These are phyloP conservation scores for Hypoxylon sp. DNA, from an alignment of 2,329 filamentous ascomycete genomes.

Conservation along the genomic window DNA sequence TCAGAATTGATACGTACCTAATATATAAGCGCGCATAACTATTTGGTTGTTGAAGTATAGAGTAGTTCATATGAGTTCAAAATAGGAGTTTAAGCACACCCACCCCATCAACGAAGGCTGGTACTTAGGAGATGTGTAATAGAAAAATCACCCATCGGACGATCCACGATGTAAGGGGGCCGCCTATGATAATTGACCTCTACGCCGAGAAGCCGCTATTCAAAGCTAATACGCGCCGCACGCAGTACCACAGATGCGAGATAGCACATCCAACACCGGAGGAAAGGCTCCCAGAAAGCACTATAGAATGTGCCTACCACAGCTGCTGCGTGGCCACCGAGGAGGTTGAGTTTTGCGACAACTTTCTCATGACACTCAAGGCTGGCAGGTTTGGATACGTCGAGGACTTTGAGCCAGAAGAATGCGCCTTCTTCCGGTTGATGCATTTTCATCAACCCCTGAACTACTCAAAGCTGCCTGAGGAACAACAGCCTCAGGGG, in stretches of 20 bases:
- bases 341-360: slow-evolving; percentile 25
- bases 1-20: too few relatives aligned
- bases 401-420: slow-evolving; percentile 26
- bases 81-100: too few relatives aligned
- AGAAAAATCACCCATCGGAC: slow-evolving; percentile 37
- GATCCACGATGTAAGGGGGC: slow-evolving; percentile 42
- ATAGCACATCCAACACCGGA: slow-evolving; percentile 5
- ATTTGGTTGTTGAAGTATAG: too few relatives aligned
- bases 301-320: slow-evolving; percentile 36
- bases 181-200: slow-evolving; percentile 37
- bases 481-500: background rate
- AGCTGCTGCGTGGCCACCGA: slow-evolving; percentile 34
- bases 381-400: background rate
- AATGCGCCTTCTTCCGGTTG: slow-evolving; percentile 30
- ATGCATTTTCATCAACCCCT: slow-evolving; percentile 38
- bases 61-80: too few relatives aligned
- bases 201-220: background rate
- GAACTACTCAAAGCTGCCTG: slow-evolving; percentile 31
- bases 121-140: slow-evolving; percentile 43
- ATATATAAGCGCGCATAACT: too few relatives aligned
- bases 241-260: slow-evolving; percentile 39
- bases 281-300: slow-evolving; percentile 1
- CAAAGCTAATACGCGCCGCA: slow-evolving; percentile 37
- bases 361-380: too few relatives aligned
- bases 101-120: too few relatives aligned